Percentiles rank a stretch among this genome's conserved stretches.
phyloP scores from a whole-genome alignment of 2,329 filamentous ascomycete species.

The Trichophyton rubrum region DNA sequence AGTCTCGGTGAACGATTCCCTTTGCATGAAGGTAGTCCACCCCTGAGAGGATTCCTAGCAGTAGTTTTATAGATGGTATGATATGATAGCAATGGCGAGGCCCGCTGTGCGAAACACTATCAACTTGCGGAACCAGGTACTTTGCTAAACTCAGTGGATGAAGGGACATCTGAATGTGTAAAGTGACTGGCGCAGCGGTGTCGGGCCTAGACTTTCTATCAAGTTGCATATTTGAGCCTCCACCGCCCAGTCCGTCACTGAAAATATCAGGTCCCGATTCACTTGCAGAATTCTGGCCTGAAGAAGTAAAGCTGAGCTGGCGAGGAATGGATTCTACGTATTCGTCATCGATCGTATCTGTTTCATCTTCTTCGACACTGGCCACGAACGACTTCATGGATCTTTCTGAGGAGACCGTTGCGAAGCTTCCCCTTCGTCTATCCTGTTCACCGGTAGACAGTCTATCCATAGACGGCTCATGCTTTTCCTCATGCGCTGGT shows the following conservation, averaged over 20 bases:
- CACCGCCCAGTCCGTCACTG: constrained; percentile 29
- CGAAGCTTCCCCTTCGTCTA: background rate
- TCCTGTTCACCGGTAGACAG: background rate
- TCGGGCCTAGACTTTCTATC: constrained; percentile 12
- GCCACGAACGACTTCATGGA: constrained; percentile 8
- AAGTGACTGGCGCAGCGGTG: constrained; percentile 27
- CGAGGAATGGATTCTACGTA: constrained; percentile 40
- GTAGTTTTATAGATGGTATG: constrained; percentile 42
- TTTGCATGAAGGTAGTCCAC: constrained; percentile 52
- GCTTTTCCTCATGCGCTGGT: background rate
- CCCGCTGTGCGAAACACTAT: constrained; percentile 11
- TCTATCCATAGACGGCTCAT: background rate
- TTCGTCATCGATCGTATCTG: constrained; percentile 30
- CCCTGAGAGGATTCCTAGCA: constrained; percentile 49
- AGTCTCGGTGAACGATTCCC: constrained; percentile 51
- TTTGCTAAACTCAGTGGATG: constrained; percentile 51
- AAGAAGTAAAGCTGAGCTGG: constrained; percentile 22
- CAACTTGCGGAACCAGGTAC: constrained; percentile 37
- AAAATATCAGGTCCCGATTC: constrained; percentile 30
- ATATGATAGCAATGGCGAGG: constrained; percentile 51
- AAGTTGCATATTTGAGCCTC: constrained; percentile 24
- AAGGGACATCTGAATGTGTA: constrained; percentile 58
- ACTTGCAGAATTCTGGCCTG: constrained; percentile 25
- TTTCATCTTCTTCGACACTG: constrained; percentile 6
- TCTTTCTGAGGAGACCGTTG: constrained; percentile 11